phyloP scores from a whole-genome alignment of 345 rosid species.

The Corchorus capsularis region DNA sequence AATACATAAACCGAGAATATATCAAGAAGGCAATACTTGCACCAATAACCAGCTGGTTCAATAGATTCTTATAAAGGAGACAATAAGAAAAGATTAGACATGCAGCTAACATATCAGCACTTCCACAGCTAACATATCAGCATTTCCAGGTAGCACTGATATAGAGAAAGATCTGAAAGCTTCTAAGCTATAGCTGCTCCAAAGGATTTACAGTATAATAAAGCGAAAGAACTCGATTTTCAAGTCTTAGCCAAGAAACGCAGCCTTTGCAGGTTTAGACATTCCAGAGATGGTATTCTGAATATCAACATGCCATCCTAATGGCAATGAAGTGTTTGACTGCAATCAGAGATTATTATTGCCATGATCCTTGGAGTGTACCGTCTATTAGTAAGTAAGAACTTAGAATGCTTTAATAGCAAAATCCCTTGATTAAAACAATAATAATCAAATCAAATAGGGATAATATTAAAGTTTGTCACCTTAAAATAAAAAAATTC shows the following conservation, averaged over 20 bases:
- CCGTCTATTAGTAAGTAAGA: too few species aligned
- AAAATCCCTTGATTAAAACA: not conserved
- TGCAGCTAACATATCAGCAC: too few species aligned
- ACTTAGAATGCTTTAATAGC: not conserved
- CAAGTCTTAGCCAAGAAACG: not conserved
- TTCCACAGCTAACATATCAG: not conserved
- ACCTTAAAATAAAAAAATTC: not conserved
- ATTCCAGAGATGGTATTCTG: too few species aligned
- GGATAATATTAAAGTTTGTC: not conserved
- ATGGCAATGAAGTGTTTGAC: too few species aligned
- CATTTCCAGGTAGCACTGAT: not conserved
- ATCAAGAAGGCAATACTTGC: not conserved
- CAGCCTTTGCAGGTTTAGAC: not conserved
- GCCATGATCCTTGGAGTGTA: too few species aligned
- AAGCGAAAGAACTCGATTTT: not conserved
- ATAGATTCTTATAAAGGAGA: not conserved
- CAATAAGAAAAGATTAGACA: too few species aligned
- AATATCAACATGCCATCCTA: too few species aligned
- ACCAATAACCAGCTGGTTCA: not conserved
- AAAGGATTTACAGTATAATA: not conserved
- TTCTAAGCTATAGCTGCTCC: not conserved
- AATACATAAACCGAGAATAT: too few species aligned
- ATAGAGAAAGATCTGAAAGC: constrained; percentile 8
- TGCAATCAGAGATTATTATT: too few species aligned
- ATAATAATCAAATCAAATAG: too few species aligned